phyloP scores from a whole-genome alignment of 495 filamentous ascomycete genomes.

The Cryomyces minteri region DNA sequence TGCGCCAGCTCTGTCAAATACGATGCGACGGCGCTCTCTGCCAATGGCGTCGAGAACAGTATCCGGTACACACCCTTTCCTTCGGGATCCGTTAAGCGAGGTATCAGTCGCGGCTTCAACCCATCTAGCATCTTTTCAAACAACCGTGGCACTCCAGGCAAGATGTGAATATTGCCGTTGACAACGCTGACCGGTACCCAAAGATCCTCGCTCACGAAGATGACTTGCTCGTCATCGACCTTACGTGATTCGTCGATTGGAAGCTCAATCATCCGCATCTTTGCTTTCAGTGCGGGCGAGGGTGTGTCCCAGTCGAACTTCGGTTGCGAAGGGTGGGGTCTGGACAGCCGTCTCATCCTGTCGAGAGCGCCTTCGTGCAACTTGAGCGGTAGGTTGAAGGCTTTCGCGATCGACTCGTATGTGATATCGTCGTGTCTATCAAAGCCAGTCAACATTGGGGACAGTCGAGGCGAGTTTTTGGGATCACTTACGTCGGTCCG shows the following conservation, averaged over 20 bases:
- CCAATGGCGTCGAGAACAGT: slow-evolving; percentile 67
- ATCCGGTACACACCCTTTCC: slow-evolving; percentile 62
- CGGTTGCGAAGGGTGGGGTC: slow-evolving; percentile 47
- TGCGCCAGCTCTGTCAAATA: slow-evolving; percentile 66
- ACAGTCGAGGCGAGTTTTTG: neutral
- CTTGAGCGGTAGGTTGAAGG: slow-evolving; percentile 56
- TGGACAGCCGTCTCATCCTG: slow-evolving; percentile 68
- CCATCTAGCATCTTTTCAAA: slow-evolving; percentile 65
- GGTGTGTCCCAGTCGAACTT: slow-evolving; percentile 76
- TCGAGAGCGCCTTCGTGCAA: slow-evolving; percentile 58
- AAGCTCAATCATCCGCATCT: slow-evolving; percentile 74
- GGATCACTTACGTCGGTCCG: slow-evolving; percentile 57
- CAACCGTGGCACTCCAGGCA: slow-evolving; percentile 74
- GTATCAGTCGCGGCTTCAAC: slow-evolving; percentile 48
- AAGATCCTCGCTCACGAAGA: slow-evolving; percentile 62
- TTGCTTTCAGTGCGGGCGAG: slow-evolving; percentile 57
- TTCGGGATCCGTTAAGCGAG: slow-evolving; percentile 55
- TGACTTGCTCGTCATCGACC: slow-evolving; percentile 38
- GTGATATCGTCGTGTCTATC: slow-evolving; percentile 90
- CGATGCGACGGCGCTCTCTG: slow-evolving; percentile 66
- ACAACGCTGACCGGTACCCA: slow-evolving; percentile 85
- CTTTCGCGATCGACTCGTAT: slow-evolving; percentile 82
- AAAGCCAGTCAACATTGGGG: neutral
- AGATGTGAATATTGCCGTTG: slow-evolving; percentile 83
- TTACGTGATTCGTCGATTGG: slow-evolving; percentile 49